These are phyloP conservation scores for Pulveroboletus sp. DNA, from an alignment of 768 basidiomycete genomes.

Conservation along the genomic window DNA sequence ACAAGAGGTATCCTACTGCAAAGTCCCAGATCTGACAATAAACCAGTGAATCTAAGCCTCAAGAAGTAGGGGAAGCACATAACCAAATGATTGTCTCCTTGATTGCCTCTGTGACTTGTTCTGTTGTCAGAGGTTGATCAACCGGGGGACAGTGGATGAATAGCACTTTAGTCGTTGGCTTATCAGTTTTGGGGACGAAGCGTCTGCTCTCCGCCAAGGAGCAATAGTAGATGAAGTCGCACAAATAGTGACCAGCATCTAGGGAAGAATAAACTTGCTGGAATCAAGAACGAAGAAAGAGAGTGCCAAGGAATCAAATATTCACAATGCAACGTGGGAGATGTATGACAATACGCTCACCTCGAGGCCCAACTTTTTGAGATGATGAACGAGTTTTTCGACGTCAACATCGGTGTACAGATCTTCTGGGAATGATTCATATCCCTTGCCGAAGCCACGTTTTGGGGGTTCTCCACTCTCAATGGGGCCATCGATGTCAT, in stretches of 20 bases:
- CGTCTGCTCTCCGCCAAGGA: constrained; percentile 69
- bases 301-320: constrained; percentile 1
- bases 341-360: constrained; percentile 20
- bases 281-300: background rate
- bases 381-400: constrained; percentile 34
- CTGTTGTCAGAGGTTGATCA: constrained; percentile 58
- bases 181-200: constrained; percentile 27
- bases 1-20: constrained; percentile 16
- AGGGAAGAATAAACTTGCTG: constrained; percentile 70
- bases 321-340: background rate
- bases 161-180: constrained; percentile 44
- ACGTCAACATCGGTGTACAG: constrained; percentile 36
- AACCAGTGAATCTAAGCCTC: constrained; percentile 3
- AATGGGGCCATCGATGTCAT: constrained; percentile 23
- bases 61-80: constrained; percentile 27
- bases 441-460: constrained; percentile 37
- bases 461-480: constrained; percentile 31
- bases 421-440: constrained; percentile 35
- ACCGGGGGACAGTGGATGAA: constrained; percentile 74
- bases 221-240: constrained; percentile 77
- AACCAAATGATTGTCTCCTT: constrained; percentile 62
- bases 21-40: constrained; percentile 17
- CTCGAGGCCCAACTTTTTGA: constrained; percentile 31
- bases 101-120: constrained; percentile 67
- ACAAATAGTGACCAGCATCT: constrained; percentile 75